Percentiles rank a stretch among this genome's conserved stretches.
Evolutionary conservation across 2,329 filamentous ascomycete species (phyloP).

Genomic region (Cordyceps farinosa): DNA sequence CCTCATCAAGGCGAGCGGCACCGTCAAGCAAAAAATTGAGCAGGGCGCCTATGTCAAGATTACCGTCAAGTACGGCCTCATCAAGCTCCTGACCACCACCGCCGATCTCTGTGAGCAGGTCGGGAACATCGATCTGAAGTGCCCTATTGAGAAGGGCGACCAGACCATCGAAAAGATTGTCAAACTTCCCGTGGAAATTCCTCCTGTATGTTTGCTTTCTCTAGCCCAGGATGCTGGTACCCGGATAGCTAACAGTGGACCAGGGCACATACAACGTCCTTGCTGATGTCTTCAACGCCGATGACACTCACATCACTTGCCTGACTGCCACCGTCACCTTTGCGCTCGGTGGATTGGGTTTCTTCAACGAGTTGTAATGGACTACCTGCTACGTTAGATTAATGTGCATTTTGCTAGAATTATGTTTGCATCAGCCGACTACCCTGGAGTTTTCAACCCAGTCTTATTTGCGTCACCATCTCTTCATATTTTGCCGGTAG

Average conservation of each 20-base stretch:
- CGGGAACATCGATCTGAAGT: conserved; percentile 80
- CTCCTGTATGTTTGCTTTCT: conserved; percentile 63
- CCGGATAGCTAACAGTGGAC: conserved; percentile 22
- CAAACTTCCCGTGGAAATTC: conserved; percentile 80
- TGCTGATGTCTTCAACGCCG: conserved; percentile 76
- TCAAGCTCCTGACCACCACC: conserved; percentile 77
- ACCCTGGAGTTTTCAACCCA: neutral
- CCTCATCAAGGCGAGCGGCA: conserved; percentile 73
- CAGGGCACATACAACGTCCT: conserved; percentile 87
- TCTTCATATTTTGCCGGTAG: conserved; percentile 18
- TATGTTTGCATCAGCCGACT: conserved; percentile 1
- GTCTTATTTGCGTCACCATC: conserved; percentile 19
- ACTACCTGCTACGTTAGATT: conserved; percentile 9
- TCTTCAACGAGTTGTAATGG: conserved; percentile 41
- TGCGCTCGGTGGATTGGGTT: conserved; percentile 34
- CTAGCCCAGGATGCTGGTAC: neutral
- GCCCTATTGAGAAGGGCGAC: conserved; percentile 78
- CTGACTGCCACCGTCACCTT: conserved; percentile 72
- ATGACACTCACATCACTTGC: conserved; percentile 78
- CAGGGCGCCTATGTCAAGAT: conserved; percentile 78
- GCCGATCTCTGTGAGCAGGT: conserved; percentile 88
- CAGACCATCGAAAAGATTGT: conserved; percentile 75
- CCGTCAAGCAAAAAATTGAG: conserved; percentile 67
- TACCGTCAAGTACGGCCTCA: conserved; percentile 90
- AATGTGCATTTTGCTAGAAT: conserved; percentile 13